Percentiles rank a stretch among this genome's conserved stretches.
phyloP scores from a whole-genome alignment of 1,284 basidiomycete genomes.

The Rhodotorula sp. region DNA sequence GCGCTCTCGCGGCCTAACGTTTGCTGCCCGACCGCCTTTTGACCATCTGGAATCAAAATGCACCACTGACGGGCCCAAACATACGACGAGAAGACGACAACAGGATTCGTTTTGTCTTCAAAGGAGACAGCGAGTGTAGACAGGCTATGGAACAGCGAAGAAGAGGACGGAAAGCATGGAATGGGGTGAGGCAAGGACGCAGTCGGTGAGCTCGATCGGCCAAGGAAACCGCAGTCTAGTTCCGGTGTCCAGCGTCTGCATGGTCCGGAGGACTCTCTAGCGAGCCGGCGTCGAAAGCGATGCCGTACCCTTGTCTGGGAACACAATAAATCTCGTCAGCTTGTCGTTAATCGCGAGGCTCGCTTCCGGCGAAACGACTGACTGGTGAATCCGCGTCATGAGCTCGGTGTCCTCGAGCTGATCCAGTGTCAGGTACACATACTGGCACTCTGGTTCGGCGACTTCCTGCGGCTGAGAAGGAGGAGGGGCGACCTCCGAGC shows the following conservation, averaged over 20 bases:
- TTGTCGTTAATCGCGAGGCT: not conserved
- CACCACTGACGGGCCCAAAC: no score
- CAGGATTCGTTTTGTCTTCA: no score
- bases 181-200: not conserved
- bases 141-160: not conserved
- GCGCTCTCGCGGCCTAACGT: no score
- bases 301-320: conserved; percentile 24
- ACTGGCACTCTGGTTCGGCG: conserved; percentile 14
- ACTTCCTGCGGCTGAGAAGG: not conserved
- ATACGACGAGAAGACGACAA: not conserved
- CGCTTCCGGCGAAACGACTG: not conserved
- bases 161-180: not conserved
- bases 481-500: not conserved
- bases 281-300: conserved; percentile 1
- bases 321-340: not conserved
- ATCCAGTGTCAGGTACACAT: conserved; percentile 18
- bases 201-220: not conserved
- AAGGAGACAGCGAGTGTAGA: no score
- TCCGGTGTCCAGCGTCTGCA: not conserved
- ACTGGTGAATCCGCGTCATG: conserved; percentile 18
- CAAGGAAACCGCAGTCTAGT: no score
- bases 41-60: no score
- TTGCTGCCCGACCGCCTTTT: no score
- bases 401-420: conserved; percentile 22
- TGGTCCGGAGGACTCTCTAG: not conserved